Percentiles rank a stretch among this genome's conserved stretches.
Evolutionary conservation across 441 rosid species (phyloP).

Genomic region (Kokia cookei): DNA sequence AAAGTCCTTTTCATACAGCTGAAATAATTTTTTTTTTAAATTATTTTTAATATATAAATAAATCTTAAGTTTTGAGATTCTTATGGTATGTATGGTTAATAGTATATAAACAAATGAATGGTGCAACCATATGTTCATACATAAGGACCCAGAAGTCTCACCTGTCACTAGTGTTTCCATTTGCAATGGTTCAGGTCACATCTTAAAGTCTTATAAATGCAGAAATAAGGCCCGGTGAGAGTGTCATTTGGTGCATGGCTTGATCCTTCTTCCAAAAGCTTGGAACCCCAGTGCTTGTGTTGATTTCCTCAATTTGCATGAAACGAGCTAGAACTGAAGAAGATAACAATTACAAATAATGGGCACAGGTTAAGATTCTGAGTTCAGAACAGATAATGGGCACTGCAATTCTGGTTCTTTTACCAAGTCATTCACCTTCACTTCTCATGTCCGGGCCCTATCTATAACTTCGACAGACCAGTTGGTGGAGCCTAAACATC

Average conservation of each 20-base stretch:
- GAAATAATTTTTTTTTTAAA: rapidly evolving
- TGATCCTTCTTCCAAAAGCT: background rate
- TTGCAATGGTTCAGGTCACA: background rate
- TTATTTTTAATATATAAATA: too few species aligned
- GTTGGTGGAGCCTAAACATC: background rate
- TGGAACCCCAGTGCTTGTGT: background rate
- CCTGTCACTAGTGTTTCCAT: background rate
- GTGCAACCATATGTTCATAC: constrained; percentile 2
- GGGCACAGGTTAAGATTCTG: background rate
- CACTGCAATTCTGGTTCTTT: background rate
- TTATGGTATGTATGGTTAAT: background rate
- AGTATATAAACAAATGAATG: background rate
- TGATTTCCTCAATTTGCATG: background rate
- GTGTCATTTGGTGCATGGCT: background rate
- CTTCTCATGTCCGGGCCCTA: background rate
- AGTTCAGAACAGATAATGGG: background rate
- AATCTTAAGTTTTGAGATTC: background rate
- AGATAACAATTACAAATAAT: background rate
- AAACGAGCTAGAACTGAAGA: background rate
- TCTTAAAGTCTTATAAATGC: background rate
- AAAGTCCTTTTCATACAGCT: background rate
- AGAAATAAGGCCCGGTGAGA: background rate
- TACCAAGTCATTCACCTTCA: background rate
- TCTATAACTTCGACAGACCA: background rate
- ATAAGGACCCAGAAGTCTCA: constrained; percentile 6